Conservation (phyloP, 2,329 filamentous ascomycete genomes). For the Taxawa tesnikishii region DNA sequence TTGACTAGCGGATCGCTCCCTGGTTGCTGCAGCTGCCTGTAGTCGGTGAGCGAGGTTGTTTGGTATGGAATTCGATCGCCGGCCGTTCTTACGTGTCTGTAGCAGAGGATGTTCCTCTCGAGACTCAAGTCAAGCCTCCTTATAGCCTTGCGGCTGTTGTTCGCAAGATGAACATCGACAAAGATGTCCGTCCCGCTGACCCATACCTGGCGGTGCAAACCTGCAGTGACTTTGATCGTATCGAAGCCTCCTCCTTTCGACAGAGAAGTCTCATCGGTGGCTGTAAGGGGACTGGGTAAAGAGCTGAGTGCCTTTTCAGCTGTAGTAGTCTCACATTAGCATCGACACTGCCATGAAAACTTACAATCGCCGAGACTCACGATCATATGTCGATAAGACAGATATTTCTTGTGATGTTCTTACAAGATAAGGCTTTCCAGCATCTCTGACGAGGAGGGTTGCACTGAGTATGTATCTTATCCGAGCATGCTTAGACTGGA, state of each 20-base stretch:
- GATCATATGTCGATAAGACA: slow-evolving; percentile 43
- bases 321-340: slow-evolving; percentile 8
- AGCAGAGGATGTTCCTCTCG: slow-evolving; percentile 38
- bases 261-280: slow-evolving; percentile 33
- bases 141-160: slow-evolving; percentile 36
- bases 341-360: not conserved
- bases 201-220: slow-evolving; percentile 46
- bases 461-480: slow-evolving; percentile 39
- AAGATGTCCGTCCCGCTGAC: slow-evolving; percentile 44
- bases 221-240: slow-evolving; percentile 36
- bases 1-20: slow-evolving; percentile 36
- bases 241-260: slow-evolving; percentile 28
- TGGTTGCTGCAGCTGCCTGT: slow-evolving; percentile 34
- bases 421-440: slow-evolving; percentile 36
- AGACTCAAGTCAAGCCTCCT: slow-evolving; percentile 40
- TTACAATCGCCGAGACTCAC: slow-evolving; percentile 18
- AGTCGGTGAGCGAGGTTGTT: too few relatives aligned
- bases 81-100: slow-evolving; percentile 33
- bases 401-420: slow-evolving; percentile 37
- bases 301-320: slow-evolving; percentile 43
- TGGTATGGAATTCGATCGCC: too few relatives aligned
- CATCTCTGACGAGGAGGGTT: slow-evolving; percentile 34
- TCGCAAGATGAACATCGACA: slow-evolving; percentile 39
- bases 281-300: slow-evolving; percentile 38
- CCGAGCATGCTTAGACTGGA: slow-evolving; percentile 37